Base-by-base conservation (phyloP, 2,329 filamentous ascomycete species). In the Paramyrothecium roridum region DNA sequence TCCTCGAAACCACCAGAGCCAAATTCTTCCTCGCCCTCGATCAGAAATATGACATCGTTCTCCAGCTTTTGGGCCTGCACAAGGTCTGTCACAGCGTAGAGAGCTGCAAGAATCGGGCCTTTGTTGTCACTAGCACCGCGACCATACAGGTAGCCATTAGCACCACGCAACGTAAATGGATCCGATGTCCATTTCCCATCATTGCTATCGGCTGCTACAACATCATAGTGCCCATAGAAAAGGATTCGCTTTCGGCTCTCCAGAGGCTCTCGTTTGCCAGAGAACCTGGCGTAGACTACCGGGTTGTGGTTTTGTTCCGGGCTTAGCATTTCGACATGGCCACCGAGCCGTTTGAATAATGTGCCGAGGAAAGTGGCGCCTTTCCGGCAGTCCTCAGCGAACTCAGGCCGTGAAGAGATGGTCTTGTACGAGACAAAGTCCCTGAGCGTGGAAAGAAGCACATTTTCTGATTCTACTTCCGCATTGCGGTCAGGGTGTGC, bases 101-200 rank as follows among this genome's bases (percentile, higher is more conserved):
- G 81, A 1, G 95, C 95, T 2, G 96, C 93, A 66, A 99, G 85
- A 57, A 97, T 91, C 0, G 95, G 95, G 0, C 96, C 95, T 71
- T 99, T 99, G 76, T 99, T 98, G 71, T 99, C 95, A 50, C 92
- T 96, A 16, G 96, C 90, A n/a, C 95, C 95, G 64, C 95, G 89
- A 2, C 95, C 95, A 61, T 99, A 98, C 2, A 98, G 78, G 69
- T 93, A 98, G 0, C 95, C 93, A 64, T 96, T 93, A 54, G 91
- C 85, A 3, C 95, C 95, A 52, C 88, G 88, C 66, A 98, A 81
- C n/a, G 87, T 81, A 69, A 98, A 99, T 0, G 95, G 96, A 59
- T 98, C 90, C 2, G 86, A 86, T 43, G 84, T 81, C 95, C 95
- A 99, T 62, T 91, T 93, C 40, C 84, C 83, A 55, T 88, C 86